A percentile compares a stretch with the other conserved stretches of the same genome.
phyloP scores from a whole-genome alignment of 108 stramenopile genomes.

The Cyclotella distinguenda region DNA sequence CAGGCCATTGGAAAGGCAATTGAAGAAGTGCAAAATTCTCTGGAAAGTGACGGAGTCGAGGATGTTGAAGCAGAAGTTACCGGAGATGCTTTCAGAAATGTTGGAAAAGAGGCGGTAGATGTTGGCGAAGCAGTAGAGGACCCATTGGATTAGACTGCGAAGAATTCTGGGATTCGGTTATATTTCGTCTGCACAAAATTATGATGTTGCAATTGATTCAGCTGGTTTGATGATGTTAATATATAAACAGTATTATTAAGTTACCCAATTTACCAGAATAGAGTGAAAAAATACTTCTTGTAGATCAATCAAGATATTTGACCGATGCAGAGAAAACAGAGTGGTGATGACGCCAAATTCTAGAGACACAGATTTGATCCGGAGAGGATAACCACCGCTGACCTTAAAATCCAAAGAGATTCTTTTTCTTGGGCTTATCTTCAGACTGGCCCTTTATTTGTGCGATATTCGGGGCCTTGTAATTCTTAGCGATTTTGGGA shows the following conservation, averaged over 20 bases:
- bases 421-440: slow-evolving; percentile 57
- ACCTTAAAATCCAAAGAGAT: slow-evolving; percentile 64
- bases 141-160: slow-evolving; percentile 13
- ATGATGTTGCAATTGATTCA: too few species aligned
- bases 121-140: slow-evolving; percentile 24
- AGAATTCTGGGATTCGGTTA: slow-evolving; percentile 14
- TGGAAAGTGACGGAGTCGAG: slow-evolving; percentile 26
- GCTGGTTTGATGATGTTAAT: too few species aligned
- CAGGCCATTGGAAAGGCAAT: slow-evolving; percentile 33
- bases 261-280: too few species aligned
- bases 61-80: slow-evolving; percentile 33
- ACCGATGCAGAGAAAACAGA: too few species aligned
- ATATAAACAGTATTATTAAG: too few species aligned
- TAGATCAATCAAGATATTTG: too few species aligned
- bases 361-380: neutral
- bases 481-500: slow-evolving; percentile 62
- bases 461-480: slow-evolving; percentile 76
- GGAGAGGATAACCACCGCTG: neutral
- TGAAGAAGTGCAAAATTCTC: slow-evolving; percentile 7
- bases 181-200: too few species aligned
- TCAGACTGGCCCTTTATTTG: slow-evolving; percentile 41
- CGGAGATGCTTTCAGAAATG: slow-evolving; percentile 24
- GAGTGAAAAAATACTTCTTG: too few species aligned
- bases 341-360: neutral
- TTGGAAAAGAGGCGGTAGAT: slow-evolving; percentile 15